These are phyloP conservation scores for Xylaria sp. DNA, from an alignment of 2,329 filamentous ascomycete genomes.

Conservation along the genomic window DNA sequence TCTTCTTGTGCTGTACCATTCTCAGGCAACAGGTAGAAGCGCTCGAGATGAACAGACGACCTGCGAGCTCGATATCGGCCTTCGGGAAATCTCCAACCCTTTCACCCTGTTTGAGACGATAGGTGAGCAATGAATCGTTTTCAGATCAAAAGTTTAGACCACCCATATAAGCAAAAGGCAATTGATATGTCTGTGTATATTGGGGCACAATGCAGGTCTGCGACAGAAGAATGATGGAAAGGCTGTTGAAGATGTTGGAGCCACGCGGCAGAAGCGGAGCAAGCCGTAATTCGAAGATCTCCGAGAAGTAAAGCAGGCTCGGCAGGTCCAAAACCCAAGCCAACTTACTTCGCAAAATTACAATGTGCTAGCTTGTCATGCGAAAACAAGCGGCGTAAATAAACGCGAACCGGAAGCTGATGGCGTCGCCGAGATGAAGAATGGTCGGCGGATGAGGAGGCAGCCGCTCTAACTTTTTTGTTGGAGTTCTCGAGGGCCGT, in stretches of 20 bases:
- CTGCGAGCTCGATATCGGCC: constrained; percentile 42
- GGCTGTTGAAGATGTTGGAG: constrained; percentile 38
- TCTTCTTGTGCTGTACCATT: constrained; percentile 51
- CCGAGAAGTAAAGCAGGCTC: constrained; percentile 28
- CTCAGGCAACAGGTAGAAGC: constrained; percentile 44
- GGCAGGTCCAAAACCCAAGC: constrained; percentile 21
- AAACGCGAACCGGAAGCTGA: constrained; percentile 22
- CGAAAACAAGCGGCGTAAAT: constrained; percentile 42
- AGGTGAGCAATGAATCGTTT: constrained; percentile 37
- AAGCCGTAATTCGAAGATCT: constrained; percentile 39
- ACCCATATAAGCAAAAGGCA: constrained; percentile 31
- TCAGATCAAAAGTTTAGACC: constrained; percentile 11
- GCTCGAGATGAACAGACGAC: constrained; percentile 35
- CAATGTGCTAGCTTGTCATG: constrained; percentile 41
- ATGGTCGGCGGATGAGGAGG: constrained; percentile 40
- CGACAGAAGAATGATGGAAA: constrained; percentile 38
- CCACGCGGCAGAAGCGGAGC: constrained; percentile 43
- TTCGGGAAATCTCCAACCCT: constrained; percentile 42
- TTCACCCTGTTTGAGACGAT: constrained; percentile 41
- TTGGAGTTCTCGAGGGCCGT: constrained; percentile 40
- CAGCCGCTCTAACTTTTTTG: constrained; percentile 25
- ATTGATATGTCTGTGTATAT: constrained; percentile 38
- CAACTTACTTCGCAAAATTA: constrained; percentile 42
- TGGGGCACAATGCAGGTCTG: constrained; percentile 28
- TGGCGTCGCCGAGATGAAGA: constrained; percentile 37